Evolutionary conservation across 2,329 filamentous ascomycete genomes (phyloP), one percentile per base, ranked within the genome.

Genomic region (Botrytis galanthina): DNA sequence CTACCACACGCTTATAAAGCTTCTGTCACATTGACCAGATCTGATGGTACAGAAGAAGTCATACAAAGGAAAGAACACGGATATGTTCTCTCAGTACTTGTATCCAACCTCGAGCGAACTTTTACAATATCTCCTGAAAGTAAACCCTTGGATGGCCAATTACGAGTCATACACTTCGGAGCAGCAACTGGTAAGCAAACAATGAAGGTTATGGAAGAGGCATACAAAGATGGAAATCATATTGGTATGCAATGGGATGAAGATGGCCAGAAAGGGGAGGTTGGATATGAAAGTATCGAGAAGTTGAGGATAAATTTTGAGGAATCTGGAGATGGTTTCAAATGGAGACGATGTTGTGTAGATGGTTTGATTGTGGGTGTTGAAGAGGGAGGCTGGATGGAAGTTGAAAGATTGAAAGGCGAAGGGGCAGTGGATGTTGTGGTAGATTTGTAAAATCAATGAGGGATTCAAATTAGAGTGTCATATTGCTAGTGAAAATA

Each of bases 301-400:
- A 88, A 88, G 70, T 77, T 97, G 29, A 85, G 83, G 73, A 89
- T 98, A 64, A 86, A 88, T 26, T 90, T 93, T 51, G 93, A 96
- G 79, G 84, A 88, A 26, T 89, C 93, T n/a, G 85, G 84, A 37
- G 90, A 95, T 35, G 84, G 84, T 63, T 79, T 77, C 75, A 85
- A 90, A 70, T 98, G 94, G 94, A 86, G 95, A 75, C 89, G 95
- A 79, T 88, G 97, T 22, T 98, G 95, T 81, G 86, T 98, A n/a
- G 95, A 98, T 82, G 95, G 95, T 4, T 94, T 92, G 71, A 97
- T 97, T 78, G 89, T 98, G 4, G 87, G 89, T 74, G 84, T 97
- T 0, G 91, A 92, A 32, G 81, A 85, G 70, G 90, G 87, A 2
- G 94, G 94, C 0, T 91, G 89, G 86, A 88, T 97, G 82, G 87